These are phyloP conservation scores for Hortaea sp. DNA, from an alignment of 2,329 filamentous ascomycete genomes.

Conservation along the genomic window DNA sequence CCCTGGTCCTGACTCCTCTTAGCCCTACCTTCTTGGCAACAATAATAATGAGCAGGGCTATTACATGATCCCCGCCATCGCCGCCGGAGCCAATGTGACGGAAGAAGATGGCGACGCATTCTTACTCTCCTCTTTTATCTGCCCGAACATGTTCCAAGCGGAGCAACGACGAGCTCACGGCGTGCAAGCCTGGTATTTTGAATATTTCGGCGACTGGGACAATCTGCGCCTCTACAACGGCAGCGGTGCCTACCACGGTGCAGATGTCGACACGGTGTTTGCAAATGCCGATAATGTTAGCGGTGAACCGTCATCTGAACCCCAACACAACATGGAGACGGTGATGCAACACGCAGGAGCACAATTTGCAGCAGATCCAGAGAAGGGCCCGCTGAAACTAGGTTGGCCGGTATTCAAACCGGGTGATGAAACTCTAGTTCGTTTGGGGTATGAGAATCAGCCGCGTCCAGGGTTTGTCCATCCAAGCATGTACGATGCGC, in stretches of 20 bases:
- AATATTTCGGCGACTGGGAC: slow-evolving; percentile 36
- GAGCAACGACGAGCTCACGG: slow-evolving; percentile 12
- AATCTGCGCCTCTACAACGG: slow-evolving; percentile 37
- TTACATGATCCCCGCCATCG: slow-evolving; percentile 35
- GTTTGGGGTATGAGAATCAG: slow-evolving; percentile 19
- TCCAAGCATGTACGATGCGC: slow-evolving; percentile 17
- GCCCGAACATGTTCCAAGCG: slow-evolving; percentile 2
- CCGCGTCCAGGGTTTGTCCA: slow-evolving; percentile 15
- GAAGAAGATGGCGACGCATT: slow-evolving; percentile 21
- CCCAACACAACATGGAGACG: slow-evolving; percentile 8
- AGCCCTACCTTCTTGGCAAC: slow-evolving; percentile 34
- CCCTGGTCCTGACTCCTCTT: neutral
- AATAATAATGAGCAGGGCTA: slow-evolving; percentile 41
- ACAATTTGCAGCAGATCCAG: slow-evolving; percentile 23
- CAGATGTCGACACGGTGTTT: slow-evolving; percentile 22
- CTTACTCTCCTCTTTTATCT: slow-evolving; percentile 11
- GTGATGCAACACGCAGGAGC: slow-evolving; percentile 22
- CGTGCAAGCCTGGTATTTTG: slow-evolving; percentile 3
- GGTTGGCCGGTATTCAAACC: slow-evolving; percentile 29
- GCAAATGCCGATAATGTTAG: slow-evolving; percentile 19
- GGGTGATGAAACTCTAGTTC: slow-evolving; percentile 14
- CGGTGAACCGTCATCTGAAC: slow-evolving; percentile 8
- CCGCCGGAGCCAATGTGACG: slow-evolving; percentile 30
- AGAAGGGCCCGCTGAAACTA: slow-evolving; percentile 15
- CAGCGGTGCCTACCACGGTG: slow-evolving; percentile 40